Conservation (phyloP, 345 rosid species). For the Dipteronia sinensis region DNA sequence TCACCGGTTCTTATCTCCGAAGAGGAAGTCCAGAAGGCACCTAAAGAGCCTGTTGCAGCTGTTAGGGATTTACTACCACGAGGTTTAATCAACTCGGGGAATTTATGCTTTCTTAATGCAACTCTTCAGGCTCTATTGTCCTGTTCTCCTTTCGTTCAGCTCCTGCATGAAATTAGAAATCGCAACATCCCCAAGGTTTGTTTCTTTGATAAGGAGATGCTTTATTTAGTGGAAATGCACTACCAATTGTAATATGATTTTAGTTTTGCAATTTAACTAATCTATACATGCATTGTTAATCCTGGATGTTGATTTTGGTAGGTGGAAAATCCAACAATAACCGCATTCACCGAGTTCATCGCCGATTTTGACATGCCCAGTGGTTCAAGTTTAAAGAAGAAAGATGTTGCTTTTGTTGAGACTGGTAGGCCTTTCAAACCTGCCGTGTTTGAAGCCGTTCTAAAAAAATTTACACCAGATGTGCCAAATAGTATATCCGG, state of each 20-base stretch:
- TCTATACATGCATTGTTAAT: slow-evolving; percentile 8
- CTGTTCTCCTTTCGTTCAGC: slow-evolving; percentile 84
- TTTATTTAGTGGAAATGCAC: not conserved
- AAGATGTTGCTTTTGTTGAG: slow-evolving; percentile 47
- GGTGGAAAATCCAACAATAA: slow-evolving; percentile 77
- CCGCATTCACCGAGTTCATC: slow-evolving; percentile 73
- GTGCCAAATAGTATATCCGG: slow-evolving; percentile 74
- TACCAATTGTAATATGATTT: not conserved
- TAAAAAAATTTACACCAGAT: slow-evolving; percentile 81
- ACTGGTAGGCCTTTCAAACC: slow-evolving; percentile 79
- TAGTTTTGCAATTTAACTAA: not conserved
- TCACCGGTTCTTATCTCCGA: slow-evolving; percentile 28
- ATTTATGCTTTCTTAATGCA: slow-evolving; percentile 89
- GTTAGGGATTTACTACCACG: slow-evolving; percentile 57
- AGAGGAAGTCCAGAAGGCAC: slow-evolving; percentile 34
- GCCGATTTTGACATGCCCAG: slow-evolving; percentile 58
- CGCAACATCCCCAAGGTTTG: slow-evolving; percentile 64
- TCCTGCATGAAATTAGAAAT: slow-evolving; percentile 63
- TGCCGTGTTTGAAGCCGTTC: slow-evolving; percentile 81
- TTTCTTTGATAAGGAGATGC: slow-evolving; percentile 1
- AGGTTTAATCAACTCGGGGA: slow-evolving; percentile 86
- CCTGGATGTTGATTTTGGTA: slow-evolving; percentile 35
- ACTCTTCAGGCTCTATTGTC: slow-evolving; percentile 88
- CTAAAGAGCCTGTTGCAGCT: slow-evolving; percentile 38
- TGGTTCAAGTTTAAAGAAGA: slow-evolving; percentile 46